Percentiles rank a stretch among this genome's conserved stretches.
Conservation (phyloP, 2,329 filamentous ascomycete genomes). For the Cordyceps militaris region DNA sequence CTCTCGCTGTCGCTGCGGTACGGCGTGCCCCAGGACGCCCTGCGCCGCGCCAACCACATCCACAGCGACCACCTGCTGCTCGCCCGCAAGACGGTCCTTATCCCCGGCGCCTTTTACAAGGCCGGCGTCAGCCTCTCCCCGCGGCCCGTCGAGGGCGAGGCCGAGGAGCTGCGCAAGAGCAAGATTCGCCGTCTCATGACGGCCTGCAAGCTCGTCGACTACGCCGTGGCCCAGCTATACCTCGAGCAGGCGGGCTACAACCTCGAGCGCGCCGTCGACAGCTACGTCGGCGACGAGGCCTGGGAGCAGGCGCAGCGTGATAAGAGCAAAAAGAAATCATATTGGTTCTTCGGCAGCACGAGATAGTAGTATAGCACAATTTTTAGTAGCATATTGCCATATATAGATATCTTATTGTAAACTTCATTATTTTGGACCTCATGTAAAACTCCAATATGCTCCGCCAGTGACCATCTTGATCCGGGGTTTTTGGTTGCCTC, state of each 20-base stretch:
- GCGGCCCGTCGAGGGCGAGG: slow-evolving; percentile 64
- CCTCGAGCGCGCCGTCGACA: slow-evolving; percentile 54
- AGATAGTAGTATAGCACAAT: not conserved
- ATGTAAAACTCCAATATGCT: slow-evolving; percentile 20
- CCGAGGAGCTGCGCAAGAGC: slow-evolving; percentile 63
- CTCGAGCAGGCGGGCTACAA: slow-evolving; percentile 63
- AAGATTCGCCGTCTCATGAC: slow-evolving; percentile 75
- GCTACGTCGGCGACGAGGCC: slow-evolving; percentile 62
- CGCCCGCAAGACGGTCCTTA: slow-evolving; percentile 61
- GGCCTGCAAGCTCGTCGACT: slow-evolving; percentile 68
- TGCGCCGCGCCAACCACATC: slow-evolving; percentile 63
- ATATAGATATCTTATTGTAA: slow-evolving; percentile 1
- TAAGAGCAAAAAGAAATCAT: slow-evolving; percentile 16
- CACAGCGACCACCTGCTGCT: slow-evolving; percentile 64
- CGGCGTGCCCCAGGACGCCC: slow-evolving; percentile 53
- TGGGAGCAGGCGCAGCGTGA: slow-evolving; percentile 68
- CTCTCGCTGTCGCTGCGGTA: slow-evolving; percentile 65
- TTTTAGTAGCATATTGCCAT: not conserved
- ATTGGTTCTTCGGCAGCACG: not conserved
- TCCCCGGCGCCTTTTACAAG: slow-evolving; percentile 64
- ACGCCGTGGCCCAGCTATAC: slow-evolving; percentile 68
- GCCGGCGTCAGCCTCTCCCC: slow-evolving; percentile 62
- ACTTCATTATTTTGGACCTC: slow-evolving; percentile 19
- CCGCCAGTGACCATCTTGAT: not conserved
- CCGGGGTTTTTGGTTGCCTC: slow-evolving; percentile 15